These are phyloP conservation scores for Yarrowia sp. DNA, from an alignment of 805 yeast species.

Conservation along the genomic window DNA sequence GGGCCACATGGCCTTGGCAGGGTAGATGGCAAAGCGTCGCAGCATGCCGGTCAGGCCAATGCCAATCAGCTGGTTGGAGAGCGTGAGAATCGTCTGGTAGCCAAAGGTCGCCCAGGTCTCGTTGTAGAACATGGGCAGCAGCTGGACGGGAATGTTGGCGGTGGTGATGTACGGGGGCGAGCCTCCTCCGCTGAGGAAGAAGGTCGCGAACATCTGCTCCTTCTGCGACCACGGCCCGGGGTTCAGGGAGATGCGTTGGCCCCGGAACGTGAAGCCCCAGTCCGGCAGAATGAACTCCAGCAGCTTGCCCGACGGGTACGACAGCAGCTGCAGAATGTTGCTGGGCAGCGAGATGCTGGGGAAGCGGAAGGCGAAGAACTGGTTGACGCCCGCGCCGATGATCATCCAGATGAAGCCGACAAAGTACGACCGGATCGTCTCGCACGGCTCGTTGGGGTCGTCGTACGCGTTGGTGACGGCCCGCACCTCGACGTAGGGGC, in stretches of 20 bases:
- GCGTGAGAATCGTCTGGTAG: constrained; percentile 48
- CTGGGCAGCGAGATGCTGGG: constrained; percentile 51
- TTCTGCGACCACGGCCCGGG: constrained; percentile 60
- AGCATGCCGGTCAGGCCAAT: constrained; percentile 54
- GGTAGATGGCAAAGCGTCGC: constrained; percentile 50
- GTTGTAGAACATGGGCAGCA: constrained; percentile 27
- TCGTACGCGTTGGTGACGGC: constrained; percentile 55
- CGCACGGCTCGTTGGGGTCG: constrained; percentile 47
- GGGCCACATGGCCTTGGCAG: constrained; percentile 47
- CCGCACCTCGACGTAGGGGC: constrained; percentile 65
- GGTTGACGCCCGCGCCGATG: constrained; percentile 33
- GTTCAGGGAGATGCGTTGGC: constrained; percentile 40
- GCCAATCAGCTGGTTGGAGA: constrained; percentile 53
- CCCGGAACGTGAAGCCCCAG: constrained; percentile 35
- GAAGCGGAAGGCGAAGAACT: constrained; percentile 51
- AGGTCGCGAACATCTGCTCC: constrained; percentile 60
- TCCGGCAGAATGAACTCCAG: constrained; percentile 31
- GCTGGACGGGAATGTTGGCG: constrained; percentile 13
- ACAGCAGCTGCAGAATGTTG: constrained; percentile 53
- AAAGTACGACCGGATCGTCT: constrained; percentile 47
- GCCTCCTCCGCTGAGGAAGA: constrained; percentile 39
- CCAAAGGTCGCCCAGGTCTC: constrained; percentile 30
- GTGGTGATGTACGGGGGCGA: constrained; percentile 27
- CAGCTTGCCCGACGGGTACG: constrained; percentile 54
- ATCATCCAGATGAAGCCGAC: constrained; percentile 39